Evolutionary conservation across 164 flowering plant genomes (phyloP).

Genomic region (Stephania yunnanensis): DNA sequence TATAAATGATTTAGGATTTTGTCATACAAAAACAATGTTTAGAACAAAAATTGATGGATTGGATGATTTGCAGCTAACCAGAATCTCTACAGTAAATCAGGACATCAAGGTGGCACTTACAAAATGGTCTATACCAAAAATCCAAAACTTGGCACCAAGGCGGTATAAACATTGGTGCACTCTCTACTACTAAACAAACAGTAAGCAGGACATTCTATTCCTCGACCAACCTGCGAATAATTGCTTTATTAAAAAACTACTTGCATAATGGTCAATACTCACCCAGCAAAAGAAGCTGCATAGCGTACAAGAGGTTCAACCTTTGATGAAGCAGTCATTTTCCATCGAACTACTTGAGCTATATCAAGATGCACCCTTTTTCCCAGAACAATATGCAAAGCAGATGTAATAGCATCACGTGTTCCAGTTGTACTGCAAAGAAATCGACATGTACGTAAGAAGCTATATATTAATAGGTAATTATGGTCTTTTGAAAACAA

Average conservation of each 20-base stretch:
- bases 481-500: neutral
- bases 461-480: neutral
- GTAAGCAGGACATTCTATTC: neutral
- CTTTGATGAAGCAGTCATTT: constrained; percentile 44
- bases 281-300: constrained; percentile 97
- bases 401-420: constrained; percentile 92
- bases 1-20: neutral
- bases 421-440: constrained; percentile 82
- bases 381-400: constrained; percentile 89
- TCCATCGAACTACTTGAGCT: constrained; percentile 96
- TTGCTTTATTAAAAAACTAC: neutral
- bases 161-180: neutral
- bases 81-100: neutral
- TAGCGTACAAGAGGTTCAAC: constrained; percentile 75
- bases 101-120: neutral
- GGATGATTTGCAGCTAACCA: neutral
- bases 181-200: neutral
- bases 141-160: neutral
- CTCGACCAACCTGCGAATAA: neutral
- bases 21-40: neutral
- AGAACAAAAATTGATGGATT: neutral
- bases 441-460: neutral
- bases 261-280: constrained; percentile 10
- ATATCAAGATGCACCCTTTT: constrained; percentile 71
- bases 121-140: neutral